phyloP scores from a whole-genome alignment of 768 basidiomycete species.

The Lentinula raphanica region DNA sequence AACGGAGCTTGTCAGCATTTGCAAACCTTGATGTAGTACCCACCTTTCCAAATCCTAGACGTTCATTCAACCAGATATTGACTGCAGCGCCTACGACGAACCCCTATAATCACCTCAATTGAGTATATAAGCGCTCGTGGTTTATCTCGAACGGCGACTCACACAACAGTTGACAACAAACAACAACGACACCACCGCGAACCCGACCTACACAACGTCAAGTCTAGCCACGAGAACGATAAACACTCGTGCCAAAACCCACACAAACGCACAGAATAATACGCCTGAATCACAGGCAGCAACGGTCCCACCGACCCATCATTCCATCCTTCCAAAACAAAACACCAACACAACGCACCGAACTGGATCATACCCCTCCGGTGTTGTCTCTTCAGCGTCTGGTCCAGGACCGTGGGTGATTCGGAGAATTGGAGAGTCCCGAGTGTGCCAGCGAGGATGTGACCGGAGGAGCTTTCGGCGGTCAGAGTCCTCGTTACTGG shows the following conservation, averaged over 20 bases:
- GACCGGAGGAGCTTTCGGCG: background rate
- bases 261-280: background rate
- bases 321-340: constrained; percentile 72
- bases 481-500: background rate
- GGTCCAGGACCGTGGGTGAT: background rate
- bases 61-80: constrained; percentile 42
- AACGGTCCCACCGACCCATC: constrained; percentile 73
- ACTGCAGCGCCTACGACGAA: constrained; percentile 40
- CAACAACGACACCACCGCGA: background rate
- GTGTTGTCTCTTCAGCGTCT: background rate
- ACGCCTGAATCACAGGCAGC: constrained; percentile 42
- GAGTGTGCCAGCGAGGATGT: background rate
- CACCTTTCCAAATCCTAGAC: constrained; percentile 41
- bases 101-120: constrained; percentile 34
- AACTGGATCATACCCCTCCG: constrained; percentile 39
- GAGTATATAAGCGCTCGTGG: no score
- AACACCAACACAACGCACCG: constrained; percentile 44
- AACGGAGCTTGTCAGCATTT: no score
- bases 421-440: background rate
- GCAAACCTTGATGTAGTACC: no score
- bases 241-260: background rate
- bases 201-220: constrained; percentile 2
- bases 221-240: background rate
- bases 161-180: constrained; percentile 2
- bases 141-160: background rate